Evolutionary conservation across 1,139 yeast species (phyloP).

Genomic region (Lodderomyces theae): DNA sequence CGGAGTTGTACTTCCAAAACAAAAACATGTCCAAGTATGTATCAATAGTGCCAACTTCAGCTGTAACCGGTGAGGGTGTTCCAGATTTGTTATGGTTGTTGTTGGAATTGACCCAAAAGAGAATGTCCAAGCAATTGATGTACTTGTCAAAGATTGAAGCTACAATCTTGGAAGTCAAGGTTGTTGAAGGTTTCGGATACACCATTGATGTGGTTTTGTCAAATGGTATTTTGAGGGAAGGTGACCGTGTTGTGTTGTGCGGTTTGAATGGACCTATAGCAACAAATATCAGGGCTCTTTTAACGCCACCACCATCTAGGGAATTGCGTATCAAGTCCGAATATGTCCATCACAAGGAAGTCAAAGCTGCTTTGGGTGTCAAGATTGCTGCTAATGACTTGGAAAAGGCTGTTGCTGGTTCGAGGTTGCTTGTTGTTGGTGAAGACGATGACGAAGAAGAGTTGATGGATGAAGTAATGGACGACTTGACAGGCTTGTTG

Average conservation of each 20-base stretch:
- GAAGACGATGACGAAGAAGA: conserved; percentile 98
- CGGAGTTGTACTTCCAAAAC: conserved; percentile 94
- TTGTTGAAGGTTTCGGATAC: conserved; percentile 97
- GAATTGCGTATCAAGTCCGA: conserved; percentile 95
- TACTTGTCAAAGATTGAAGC: conserved; percentile 93
- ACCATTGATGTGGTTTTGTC: conserved; percentile 97
- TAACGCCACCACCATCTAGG: conserved; percentile 96
- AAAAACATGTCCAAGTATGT: conserved; percentile 90
- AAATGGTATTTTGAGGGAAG: conserved; percentile 91
- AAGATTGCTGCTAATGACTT: conserved; percentile 96
- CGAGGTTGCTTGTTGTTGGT: conserved; percentile 90
- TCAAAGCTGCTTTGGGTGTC: conserved; percentile 98
- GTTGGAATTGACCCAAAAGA: conserved; percentile 92
- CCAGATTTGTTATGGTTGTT: conserved; percentile 97
- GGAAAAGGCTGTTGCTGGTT: conserved; percentile 99
- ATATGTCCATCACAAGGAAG: conserved; percentile 93
- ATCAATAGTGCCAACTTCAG: conserved; percentile 96
- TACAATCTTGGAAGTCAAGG: conserved; percentile 96
- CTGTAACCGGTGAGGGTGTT: conserved; percentile 99
- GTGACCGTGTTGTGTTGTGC: conserved; percentile 92
- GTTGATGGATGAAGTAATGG: conserved; percentile 97
- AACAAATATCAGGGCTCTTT: conserved; percentile 91
- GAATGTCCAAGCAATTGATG: conserved; percentile 99
- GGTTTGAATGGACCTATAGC: conserved; percentile 99
- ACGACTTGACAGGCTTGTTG: conserved; percentile 89